phyloP scores from a whole-genome alignment of 2,329 filamentous ascomycete species.

The Diaporthe ampelina region DNA sequence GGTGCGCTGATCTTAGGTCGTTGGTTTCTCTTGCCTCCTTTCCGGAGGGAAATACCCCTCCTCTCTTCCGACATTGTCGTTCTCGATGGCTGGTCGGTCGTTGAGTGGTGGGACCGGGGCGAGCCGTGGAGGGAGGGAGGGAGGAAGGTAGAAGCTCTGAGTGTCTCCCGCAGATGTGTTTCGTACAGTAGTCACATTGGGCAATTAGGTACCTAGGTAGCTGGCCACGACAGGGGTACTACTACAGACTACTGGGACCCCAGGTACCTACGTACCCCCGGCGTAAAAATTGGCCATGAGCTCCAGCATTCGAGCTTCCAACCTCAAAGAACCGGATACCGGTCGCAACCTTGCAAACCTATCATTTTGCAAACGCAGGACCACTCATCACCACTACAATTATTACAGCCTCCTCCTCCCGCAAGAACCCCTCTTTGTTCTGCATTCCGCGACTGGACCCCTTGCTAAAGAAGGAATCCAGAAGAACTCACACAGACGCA shows the following conservation, averaged over 20 bases:
- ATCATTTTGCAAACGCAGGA: slow-evolving; percentile 4
- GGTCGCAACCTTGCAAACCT: slow-evolving; percentile 8
- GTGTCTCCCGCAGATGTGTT: slow-evolving; percentile 32
- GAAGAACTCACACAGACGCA: slow-evolving; percentile 58
- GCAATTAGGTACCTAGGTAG: slow-evolving; percentile 11
- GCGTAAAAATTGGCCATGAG: slow-evolving; percentile 34
- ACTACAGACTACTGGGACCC: not conserved
- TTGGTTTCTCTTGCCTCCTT: slow-evolving; percentile 70
- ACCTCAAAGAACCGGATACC: slow-evolving; percentile 28
- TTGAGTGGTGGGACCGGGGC: not conserved
- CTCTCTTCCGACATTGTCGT: slow-evolving; percentile 34
- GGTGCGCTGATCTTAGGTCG: slow-evolving; percentile 75
- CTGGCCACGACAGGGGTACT: slow-evolving; percentile 6
- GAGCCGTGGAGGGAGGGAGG: not conserved
- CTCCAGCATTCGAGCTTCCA: slow-evolving; percentile 25
- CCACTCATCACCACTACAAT: not conserved
- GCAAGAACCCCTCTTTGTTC: not conserved
- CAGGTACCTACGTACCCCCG: slow-evolving; percentile 30
- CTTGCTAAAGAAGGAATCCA: slow-evolving; percentile 51
- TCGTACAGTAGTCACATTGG: slow-evolving; percentile 27
- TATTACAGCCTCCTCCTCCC: not conserved
- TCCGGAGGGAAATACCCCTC: slow-evolving; percentile 65
- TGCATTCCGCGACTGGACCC: not conserved
- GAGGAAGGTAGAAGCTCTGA: slow-evolving; percentile 2
- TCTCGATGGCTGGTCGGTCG: slow-evolving; percentile 12